Evolutionary conservation across 2,329 filamentous ascomycete genomes (phyloP), one percentile per base, ranked within the genome.

Genomic region (Pezizomycotina sp.): DNA sequence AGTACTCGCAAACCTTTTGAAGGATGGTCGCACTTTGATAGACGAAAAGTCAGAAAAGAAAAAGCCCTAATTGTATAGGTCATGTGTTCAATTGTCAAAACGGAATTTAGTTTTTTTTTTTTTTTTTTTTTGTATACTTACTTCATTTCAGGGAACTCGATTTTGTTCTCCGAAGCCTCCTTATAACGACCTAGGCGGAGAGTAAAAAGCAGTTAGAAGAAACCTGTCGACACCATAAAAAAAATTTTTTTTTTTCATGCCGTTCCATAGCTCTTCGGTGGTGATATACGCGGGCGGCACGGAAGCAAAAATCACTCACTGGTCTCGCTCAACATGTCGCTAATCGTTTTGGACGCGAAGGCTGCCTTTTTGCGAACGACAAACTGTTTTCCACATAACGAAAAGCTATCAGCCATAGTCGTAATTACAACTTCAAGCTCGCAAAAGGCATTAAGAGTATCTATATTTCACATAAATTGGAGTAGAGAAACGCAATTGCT

Each of bases 1-100:
- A 63, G 51, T 77, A 77, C 53, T 76, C 71, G 62, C 71, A 76
- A 34, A 77, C 69, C 54, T 75, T 75, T 51, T 77, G 72, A 2
- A 77, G 61, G 7, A 75, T 63, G 16, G 73, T 55, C 18, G 67
- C 71, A 48, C 68, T 75, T 46, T 20, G n/a, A n/a, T n/a, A n/a
- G n/a, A n/a, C n/a, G n/a, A n/a, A n/a, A n/a, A n/a, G n/a, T n/a
- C n/a, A n/a, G n/a, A n/a, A n/a, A n/a, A n/a, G n/a, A n/a, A n/a
- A n/a, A n/a, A n/a, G n/a, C n/a, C n/a, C n/a, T n/a, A n/a, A n/a
- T n/a, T n/a, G n/a, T n/a, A n/a, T n/a, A n/a, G n/a, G n/a, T n/a
- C n/a, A 29, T 15, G 10, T 29, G 4, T 4, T 9, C 10, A 29
- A 4, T 16, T 12, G 13, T 15, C 13, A n/a, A 4, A 29, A 4